Evolutionary conservation across 2,329 filamentous ascomycete species (phyloP).

Genomic region (Fusarium heterosporum): DNA sequence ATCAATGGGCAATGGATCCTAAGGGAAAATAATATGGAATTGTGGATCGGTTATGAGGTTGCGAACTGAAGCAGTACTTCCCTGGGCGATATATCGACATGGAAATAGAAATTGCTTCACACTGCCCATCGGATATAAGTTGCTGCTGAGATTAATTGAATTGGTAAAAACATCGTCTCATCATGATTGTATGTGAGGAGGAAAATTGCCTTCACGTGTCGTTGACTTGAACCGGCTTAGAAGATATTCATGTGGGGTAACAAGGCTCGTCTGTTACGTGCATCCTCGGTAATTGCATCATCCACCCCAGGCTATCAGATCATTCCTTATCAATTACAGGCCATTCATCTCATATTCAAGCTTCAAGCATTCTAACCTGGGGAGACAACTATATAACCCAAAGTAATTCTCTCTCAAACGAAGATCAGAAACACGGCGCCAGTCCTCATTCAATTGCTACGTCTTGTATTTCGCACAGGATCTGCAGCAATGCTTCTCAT

Average conservation of each 20-base stretch:
- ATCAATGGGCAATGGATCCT: not conserved
- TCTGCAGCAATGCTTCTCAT: conserved; percentile 81
- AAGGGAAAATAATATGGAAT: not conserved
- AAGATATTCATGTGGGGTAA: conserved; percentile 14
- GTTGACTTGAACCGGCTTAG: conserved; percentile 21
- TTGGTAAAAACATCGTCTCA: not conserved
- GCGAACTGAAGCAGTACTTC: conserved; percentile 4
- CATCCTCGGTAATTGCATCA: conserved; percentile 45
- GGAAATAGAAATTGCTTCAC: conserved; percentile 7
- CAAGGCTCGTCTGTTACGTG: not conserved
- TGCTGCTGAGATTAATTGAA: conserved; percentile 4
- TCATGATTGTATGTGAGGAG: not conserved
- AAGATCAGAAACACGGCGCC: not conserved
- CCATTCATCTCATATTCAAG: not conserved
- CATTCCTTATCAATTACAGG: conserved; percentile 18
- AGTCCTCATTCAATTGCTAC: not conserved
- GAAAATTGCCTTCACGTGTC: conserved; percentile 17
- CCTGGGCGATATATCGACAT: not conserved
- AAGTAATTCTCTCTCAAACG: not conserved
- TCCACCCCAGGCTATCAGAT: conserved; percentile 30
- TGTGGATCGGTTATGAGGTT: not conserved
- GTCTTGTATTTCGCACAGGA: not conserved
- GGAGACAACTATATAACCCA: not conserved
- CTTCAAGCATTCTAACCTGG: not conserved
- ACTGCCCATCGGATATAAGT: not conserved